Conservation (phyloP, 345 rosid genomes). For the Acer saccharum region DNA sequence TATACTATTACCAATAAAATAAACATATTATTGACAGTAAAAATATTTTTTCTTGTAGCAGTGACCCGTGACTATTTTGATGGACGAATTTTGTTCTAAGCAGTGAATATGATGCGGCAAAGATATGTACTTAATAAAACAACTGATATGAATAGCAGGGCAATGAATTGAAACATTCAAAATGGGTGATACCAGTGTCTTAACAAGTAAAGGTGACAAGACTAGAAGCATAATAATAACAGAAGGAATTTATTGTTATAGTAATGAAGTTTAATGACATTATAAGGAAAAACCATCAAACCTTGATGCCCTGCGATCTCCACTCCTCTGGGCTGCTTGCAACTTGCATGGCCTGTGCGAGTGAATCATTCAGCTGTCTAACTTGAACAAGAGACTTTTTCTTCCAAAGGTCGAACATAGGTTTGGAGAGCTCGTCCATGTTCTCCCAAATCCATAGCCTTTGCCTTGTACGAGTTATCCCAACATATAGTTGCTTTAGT, state of each 20-base stretch:
- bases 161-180: not conserved
- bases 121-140: too few relatives aligned
- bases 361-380: slow-evolving; percentile 35
- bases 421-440: slow-evolving; percentile 34
- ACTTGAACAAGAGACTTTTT: slow-evolving; percentile 37
- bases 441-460: slow-evolving; percentile 60
- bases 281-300: slow-evolving; percentile 9
- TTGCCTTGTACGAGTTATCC: slow-evolving; percentile 55
- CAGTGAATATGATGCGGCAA: not conserved
- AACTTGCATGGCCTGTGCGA: slow-evolving; percentile 46
- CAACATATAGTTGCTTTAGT: slow-evolving; percentile 52
- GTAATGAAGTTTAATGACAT: not conserved
- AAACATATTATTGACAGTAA: not conserved
- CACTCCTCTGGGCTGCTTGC: slow-evolving; percentile 51
- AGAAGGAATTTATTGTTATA: not conserved
- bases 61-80: not conserved
- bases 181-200: not conserved
- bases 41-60: not conserved
- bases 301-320: slow-evolving; percentile 51
- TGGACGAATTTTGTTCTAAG: not conserved
- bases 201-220: not conserved
- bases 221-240: not conserved
- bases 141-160: not conserved
- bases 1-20: not conserved
- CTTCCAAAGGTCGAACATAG: slow-evolving; percentile 44